These are phyloP conservation scores for Coniochaeta ligniaria DNA, from an alignment of 2,329 filamentous ascomycete species.

Conservation along the genomic window DNA sequence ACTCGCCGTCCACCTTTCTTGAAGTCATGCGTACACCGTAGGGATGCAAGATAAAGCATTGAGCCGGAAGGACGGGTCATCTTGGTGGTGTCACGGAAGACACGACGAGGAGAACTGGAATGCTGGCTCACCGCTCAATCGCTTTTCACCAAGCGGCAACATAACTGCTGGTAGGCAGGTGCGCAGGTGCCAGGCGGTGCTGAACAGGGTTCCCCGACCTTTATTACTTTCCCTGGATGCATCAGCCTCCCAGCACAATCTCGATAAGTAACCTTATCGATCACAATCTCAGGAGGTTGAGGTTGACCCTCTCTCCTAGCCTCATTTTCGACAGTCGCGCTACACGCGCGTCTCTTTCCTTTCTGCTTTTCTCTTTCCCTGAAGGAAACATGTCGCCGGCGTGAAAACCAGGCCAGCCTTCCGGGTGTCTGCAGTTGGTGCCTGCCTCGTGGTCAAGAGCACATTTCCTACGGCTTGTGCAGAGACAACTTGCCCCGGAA, in stretches of 20 bases:
- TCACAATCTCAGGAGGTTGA: constrained; percentile 1
- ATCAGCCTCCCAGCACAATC: not conserved
- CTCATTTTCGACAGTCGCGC: constrained; percentile 10
- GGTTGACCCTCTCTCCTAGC: not conserved
- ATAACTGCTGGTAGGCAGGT: no score
- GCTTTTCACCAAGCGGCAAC: not conserved
- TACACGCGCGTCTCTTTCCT: constrained; percentile 9
- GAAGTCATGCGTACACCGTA: constrained; percentile 4
- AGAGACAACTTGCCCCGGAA: not conserved
- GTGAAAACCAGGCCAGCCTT: not conserved
- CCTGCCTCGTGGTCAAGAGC: not conserved
- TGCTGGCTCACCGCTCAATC: not conserved
- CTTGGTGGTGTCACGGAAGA: not conserved
- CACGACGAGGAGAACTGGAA: not conserved
- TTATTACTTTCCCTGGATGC: not conserved
- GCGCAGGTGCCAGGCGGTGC: not conserved
- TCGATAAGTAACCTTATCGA: constrained; percentile 1
- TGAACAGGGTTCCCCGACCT: not conserved
- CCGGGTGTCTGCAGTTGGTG: not conserved
- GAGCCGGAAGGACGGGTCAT: not conserved
- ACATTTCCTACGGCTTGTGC: not conserved
- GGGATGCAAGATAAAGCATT: constrained; percentile 6
- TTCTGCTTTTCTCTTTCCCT: not conserved
- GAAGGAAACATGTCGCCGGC: not conserved
- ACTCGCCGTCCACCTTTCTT: not conserved